Evolutionary conservation across 2,329 filamentous ascomycete genomes (phyloP), one percentile per base, ranked within the genome.

Genomic region (Pseudonectria buxi): DNA sequence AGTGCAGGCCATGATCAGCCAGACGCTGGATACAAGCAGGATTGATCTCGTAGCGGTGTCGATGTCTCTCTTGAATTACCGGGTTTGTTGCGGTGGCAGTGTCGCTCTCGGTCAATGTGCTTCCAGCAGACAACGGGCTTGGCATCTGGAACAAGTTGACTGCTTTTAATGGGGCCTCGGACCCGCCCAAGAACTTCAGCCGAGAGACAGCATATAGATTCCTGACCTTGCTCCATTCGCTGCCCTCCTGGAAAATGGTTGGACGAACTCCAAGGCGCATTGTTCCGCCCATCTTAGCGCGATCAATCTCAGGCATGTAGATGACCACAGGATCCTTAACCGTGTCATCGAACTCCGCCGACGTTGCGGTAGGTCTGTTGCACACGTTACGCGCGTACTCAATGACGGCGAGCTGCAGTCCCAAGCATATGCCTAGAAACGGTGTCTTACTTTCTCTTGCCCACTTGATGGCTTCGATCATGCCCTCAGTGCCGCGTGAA

Each of bases 1-100:
- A 89, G 28, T 71, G 66, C 24, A 95, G 67, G 1, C 87, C 88
- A 5, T 72, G 76, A 30, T 74, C 63, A 45, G 86, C 73, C 4
- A 95, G 69, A 24, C 64, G 63, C 4, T 82, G 76, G 35, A 94
- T 76, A 53, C 82, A 81, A 9, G 77, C 74, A 0, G 88, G 87
- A 63, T 94, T 94, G 46, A 94, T 85, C 65, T 95, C 88, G 58
- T 94, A 95, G 26, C 87, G 77, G 63, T 95, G 88, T 41, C 88
- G 78, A 61, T 95, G 88, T 33, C 88, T 77, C 68, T 94, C 88
- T 39, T 72, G 63, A 29, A 83, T 72, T 13, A 63, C 60, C n/a
- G n/a, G n/a, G n/a, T n/a, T n/a, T n/a, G n/a, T n/a, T n/a, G n/a
- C n/a, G n/a, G n/a, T n/a, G n/a, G n/a, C n/a, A n/a, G n/a, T n/a